Conservation (phyloP, 495 filamentous ascomycete genomes). For the Aspergillus steynii region DNA sequence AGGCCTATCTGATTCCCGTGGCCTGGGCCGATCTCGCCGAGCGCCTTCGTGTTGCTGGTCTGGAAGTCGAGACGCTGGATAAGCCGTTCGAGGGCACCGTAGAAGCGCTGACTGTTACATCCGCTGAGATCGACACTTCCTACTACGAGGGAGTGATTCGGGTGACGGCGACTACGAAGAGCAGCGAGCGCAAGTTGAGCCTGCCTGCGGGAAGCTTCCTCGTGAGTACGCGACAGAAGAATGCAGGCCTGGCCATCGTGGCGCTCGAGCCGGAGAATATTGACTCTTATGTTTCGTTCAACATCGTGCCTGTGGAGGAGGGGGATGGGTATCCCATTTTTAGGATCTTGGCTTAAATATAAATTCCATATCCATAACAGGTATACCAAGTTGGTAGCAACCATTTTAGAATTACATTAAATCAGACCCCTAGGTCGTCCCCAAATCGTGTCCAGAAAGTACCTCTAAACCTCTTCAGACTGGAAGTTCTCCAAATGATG, state of each 20-base stretch:
- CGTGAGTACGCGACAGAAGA: constrained; percentile 11
- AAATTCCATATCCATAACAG: neutral
- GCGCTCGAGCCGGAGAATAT: constrained; percentile 14
- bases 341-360: constrained; percentile 8
- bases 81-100: constrained; percentile 10
- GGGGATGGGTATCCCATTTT: constrained; percentile 11
- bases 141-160: constrained; percentile 13
- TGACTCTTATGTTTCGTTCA: constrained; percentile 14
- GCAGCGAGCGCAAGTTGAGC: neutral
- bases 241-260: constrained; percentile 12
- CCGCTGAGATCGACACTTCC: constrained; percentile 6
- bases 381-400: too few species aligned
- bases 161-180: constrained; percentile 8
- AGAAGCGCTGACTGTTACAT: constrained; percentile 10
- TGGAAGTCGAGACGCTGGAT: constrained; percentile 10
- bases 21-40: constrained; percentile 10
- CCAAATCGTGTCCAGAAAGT: too few species aligned
- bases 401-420: too few species aligned
- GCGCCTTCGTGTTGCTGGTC: constrained; percentile 2
- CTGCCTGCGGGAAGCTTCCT: constrained; percentile 8
- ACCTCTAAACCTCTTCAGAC: too few species aligned
- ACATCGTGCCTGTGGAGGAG: constrained; percentile 11
- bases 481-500: too few species aligned
- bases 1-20: constrained; percentile 12
- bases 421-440: too few species aligned